A percentile compares a stretch with the other conserved stretches of the same genome.
phyloP scores from a whole-genome alignment of 2,329 filamentous ascomycete genomes.

The Neodidymelliopsis sp. region DNA sequence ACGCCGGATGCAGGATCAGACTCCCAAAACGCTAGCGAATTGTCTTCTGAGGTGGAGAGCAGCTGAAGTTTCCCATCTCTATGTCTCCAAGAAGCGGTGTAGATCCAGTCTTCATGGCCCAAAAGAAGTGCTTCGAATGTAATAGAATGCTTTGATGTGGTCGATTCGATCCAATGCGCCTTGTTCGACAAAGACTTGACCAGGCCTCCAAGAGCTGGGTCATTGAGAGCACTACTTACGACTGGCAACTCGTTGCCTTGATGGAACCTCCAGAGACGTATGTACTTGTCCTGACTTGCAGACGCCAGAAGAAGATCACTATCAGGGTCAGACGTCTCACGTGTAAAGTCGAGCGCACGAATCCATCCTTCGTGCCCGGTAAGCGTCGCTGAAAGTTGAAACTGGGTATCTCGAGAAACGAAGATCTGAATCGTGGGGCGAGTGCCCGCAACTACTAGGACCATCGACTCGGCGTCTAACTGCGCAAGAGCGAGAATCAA shows the following conservation, averaged over 20 bases:
- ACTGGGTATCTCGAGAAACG: slow-evolving; percentile 65
- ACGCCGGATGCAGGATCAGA: slow-evolving; percentile 83
- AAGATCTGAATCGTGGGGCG: slow-evolving; percentile 83
- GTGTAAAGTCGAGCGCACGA: slow-evolving; percentile 79
- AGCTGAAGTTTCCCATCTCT: slow-evolving; percentile 68
- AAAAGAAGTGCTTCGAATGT: slow-evolving; percentile 94
- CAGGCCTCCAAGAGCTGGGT: slow-evolving; percentile 65
- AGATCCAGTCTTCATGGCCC: slow-evolving; percentile 98
- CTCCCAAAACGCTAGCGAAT: slow-evolving; percentile 93
- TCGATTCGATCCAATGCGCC: slow-evolving; percentile 74
- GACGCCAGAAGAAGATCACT: slow-evolving; percentile 85
- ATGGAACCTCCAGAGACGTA: slow-evolving; percentile 89
- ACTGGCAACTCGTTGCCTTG: slow-evolving; percentile 70
- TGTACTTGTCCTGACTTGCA: slow-evolving; percentile 96
- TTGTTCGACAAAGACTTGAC: slow-evolving; percentile 88
- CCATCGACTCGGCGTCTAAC: slow-evolving; percentile 64
- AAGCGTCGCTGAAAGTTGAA: slow-evolving; percentile 77
- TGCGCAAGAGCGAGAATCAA: slow-evolving; percentile 74
- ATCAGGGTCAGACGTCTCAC: slow-evolving; percentile 61
- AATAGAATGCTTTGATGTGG: slow-evolving; percentile 72
- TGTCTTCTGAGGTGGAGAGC: slow-evolving; percentile 91
- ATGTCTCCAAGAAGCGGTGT: slow-evolving; percentile 79
- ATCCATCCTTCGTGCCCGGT: slow-evolving; percentile 96
- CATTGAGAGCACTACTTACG: slow-evolving; percentile 61
- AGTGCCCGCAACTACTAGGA: slow-evolving; percentile 88